Percentiles rank a stretch among this genome's conserved stretches.
phyloP scores from a whole-genome alignment of 768 basidiomycete genomes.

The Boletus barrowsii region DNA sequence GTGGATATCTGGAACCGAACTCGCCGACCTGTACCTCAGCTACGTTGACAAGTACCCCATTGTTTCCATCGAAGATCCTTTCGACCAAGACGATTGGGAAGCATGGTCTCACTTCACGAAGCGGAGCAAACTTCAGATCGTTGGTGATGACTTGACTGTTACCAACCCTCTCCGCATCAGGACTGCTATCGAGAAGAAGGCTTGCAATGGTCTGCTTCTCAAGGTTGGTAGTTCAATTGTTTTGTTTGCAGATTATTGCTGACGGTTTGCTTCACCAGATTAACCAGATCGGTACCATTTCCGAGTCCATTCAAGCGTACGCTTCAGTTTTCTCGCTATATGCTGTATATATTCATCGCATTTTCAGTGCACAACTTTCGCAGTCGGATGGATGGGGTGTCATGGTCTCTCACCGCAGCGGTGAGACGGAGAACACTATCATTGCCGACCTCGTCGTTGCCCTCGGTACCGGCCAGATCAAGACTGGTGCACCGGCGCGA shows the following conservation, averaged over 20 bases:
- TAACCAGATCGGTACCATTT: constrained; percentile 99
- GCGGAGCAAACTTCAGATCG: constrained; percentile 79
- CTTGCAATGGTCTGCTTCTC: constrained; percentile 96
- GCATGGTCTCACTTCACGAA: constrained; percentile 93
- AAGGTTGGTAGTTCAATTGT: constrained; percentile 49
- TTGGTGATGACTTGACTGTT: constrained; percentile 96
- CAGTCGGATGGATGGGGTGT: constrained; percentile 98
- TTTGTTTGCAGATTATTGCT: neutral
- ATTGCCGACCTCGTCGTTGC: constrained; percentile 96
- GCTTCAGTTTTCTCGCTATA: constrained; percentile 32
- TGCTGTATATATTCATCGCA: neutral
- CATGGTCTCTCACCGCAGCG: constrained; percentile 99
- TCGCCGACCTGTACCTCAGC: constrained; percentile 86
- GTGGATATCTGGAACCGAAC: constrained; percentile 90
- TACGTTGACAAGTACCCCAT: constrained; percentile 95
- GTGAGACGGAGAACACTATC: constrained; percentile 96
- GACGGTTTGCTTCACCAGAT: constrained; percentile 42
- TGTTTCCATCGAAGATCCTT: constrained; percentile 94
- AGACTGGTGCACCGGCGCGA: constrained; percentile 96
- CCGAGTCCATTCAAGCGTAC: constrained; percentile 97
- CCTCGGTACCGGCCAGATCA: constrained; percentile 91
- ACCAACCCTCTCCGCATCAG: constrained; percentile 97
- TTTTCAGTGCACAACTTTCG: constrained; percentile 81
- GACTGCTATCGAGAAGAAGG: constrained; percentile 99
- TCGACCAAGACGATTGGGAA: constrained; percentile 99